Percentiles rank a stretch among this genome's conserved stretches.
Conservation (phyloP, 2,329 filamentous ascomycete species). For the Sarocladium strictum region DNA sequence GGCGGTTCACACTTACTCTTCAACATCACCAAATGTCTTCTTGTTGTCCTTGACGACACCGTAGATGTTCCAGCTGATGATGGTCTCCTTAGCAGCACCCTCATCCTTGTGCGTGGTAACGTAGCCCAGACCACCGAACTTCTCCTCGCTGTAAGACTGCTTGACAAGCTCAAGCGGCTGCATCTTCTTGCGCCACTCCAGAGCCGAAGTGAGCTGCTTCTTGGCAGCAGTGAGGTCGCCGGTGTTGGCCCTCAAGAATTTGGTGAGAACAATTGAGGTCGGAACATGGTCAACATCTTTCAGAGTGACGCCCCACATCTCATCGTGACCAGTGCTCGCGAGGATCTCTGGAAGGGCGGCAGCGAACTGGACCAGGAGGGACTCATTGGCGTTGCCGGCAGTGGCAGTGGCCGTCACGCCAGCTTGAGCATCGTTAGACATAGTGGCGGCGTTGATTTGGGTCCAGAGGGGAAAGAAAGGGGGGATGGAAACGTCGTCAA, state of each 20-base stretch:
- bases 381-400: conserved; percentile 15
- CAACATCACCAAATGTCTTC: conserved; percentile 74
- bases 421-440: conserved; percentile 1
- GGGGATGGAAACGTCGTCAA: background rate
- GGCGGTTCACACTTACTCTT: conserved; percentile 55
- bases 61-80: conserved; percentile 93
- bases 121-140: conserved; percentile 76
- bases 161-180: conserved; percentile 63
- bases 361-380: conserved; percentile 49
- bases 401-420: conserved; percentile 14
- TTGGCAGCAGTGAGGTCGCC: conserved; percentile 68
- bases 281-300: conserved; percentile 46
- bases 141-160: conserved; percentile 57
- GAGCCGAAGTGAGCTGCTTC: conserved; percentile 70
- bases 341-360: conserved; percentile 52
- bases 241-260: conserved; percentile 87
- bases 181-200: conserved; percentile 76
- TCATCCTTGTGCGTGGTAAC: conserved; percentile 63
- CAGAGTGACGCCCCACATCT: conserved; percentile 84
- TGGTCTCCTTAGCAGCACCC: conserved; percentile 43
- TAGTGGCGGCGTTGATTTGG: background rate
- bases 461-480: too few relatives aligned
- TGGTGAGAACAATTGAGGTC: conserved; percentile 80
- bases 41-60: conserved; percentile 77
- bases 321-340: conserved; percentile 52